Conservation (phyloP, 139 green algal species). For the Zygnema cylindricum region DNA sequence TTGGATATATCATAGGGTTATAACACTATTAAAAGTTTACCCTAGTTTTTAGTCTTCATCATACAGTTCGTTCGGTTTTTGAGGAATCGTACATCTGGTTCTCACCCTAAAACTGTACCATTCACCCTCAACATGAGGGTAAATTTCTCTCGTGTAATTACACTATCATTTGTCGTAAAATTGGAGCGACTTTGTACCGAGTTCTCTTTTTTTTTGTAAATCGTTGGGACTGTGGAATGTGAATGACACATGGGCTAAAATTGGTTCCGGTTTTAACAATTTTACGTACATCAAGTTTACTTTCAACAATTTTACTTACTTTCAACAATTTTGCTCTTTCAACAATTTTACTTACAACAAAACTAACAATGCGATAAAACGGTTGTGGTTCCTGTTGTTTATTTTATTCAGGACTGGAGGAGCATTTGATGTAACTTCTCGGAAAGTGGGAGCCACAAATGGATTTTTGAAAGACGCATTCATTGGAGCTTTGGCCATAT, state of each 20-base stretch:
- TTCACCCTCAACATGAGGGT: too few relatives aligned
- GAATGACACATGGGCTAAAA: not conserved
- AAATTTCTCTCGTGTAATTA: too few relatives aligned
- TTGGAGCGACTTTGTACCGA: too few relatives aligned
- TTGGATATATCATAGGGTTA: too few relatives aligned
- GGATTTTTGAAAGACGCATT: not conserved
- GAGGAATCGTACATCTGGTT: too few relatives aligned
- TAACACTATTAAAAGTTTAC: too few relatives aligned
- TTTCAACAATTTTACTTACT: not conserved
- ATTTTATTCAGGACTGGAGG: constrained; percentile 13
- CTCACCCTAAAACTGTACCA: too few relatives aligned
- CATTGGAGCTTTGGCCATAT: constrained; percentile 12
- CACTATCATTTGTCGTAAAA: too few relatives aligned
- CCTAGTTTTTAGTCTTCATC: too few relatives aligned
- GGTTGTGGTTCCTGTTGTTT: constrained; percentile 33
- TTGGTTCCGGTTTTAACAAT: not conserved
- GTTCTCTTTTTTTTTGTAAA: too few relatives aligned
- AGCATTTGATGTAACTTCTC: constrained; percentile 37
- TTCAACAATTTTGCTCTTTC: not conserved
- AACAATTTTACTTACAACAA: not conserved
- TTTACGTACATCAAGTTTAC: not conserved
- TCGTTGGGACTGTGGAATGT: not conserved
- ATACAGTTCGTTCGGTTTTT: too few relatives aligned
- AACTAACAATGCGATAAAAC: not conserved
- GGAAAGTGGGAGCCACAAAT: constrained; percentile 40